phyloP scores from a whole-genome alignment of 345 rosid genomes.

The Boechera divaricarpa region DNA sequence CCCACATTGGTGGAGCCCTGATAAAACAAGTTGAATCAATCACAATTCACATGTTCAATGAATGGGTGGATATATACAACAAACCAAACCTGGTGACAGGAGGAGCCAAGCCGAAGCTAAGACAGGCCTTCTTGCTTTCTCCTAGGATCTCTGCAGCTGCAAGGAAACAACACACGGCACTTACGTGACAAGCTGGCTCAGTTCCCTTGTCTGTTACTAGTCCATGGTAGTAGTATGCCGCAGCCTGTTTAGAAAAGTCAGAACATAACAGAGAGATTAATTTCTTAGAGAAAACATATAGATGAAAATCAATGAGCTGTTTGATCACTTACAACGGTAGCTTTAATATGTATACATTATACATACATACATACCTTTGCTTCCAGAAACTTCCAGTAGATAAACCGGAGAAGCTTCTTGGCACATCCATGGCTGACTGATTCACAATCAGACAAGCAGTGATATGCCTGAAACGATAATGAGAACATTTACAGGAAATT shows the following conservation, averaged over 20 bases:
- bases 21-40: background rate
- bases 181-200: slow-evolving; percentile 69
- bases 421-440: slow-evolving; percentile 50
- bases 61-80: background rate
- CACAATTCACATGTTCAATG: background rate
- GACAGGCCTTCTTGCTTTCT: slow-evolving; percentile 89
- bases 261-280: background rate
- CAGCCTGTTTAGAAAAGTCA: slow-evolving; percentile 59
- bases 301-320: no score
- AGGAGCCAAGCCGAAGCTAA: slow-evolving; percentile 76
- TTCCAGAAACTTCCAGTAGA: slow-evolving; percentile 92
- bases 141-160: slow-evolving; percentile 79
- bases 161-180: slow-evolving; percentile 83
- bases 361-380: slow-evolving; percentile 63
- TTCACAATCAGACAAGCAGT: slow-evolving; percentile 66
- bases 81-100: slow-evolving; percentile 76
- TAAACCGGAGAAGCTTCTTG: slow-evolving; percentile 80
- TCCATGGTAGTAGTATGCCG: slow-evolving; percentile 95
- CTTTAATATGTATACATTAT: background rate
- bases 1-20: slow-evolving; percentile 91
- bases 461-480: slow-evolving; percentile 60
- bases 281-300: no score
- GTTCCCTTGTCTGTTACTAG: slow-evolving; percentile 82
- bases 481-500: slow-evolving; percentile 3
- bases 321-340: background rate